Percentiles rank a stretch among this genome's conserved stretches.
Conservation (phyloP, 2,329 filamentous ascomycete species). For the Parastagonospora avenae region DNA sequence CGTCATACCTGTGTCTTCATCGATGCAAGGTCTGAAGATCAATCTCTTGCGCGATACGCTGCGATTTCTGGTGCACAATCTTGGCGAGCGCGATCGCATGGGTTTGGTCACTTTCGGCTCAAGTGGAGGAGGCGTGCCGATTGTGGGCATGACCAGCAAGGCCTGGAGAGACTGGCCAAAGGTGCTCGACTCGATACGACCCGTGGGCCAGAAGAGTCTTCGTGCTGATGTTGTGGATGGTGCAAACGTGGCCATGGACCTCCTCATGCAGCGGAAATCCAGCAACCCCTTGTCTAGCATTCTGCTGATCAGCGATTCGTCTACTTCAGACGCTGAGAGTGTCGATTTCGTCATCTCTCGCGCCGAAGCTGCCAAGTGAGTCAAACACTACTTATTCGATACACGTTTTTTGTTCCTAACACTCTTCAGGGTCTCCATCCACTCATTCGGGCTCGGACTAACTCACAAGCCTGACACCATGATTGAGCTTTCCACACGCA, state of each 20-base stretch:
- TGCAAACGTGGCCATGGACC: constrained; percentile 96
- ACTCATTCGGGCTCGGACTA: constrained; percentile 94
- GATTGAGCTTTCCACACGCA: constrained; percentile 94
- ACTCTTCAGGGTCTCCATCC: constrained; percentile 76
- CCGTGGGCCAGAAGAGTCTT: constrained; percentile 94
- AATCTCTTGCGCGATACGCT: constrained; percentile 89
- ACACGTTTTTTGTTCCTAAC: constrained; percentile 16
- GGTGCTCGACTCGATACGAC: constrained; percentile 83
- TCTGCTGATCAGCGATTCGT: constrained; percentile 95
- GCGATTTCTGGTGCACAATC: constrained; percentile 85
- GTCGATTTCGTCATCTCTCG: constrained; percentile 97
- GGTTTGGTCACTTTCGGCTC: constrained; percentile 96
- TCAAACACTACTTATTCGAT: constrained; percentile 26
- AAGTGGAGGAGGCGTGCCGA: constrained; percentile 86
- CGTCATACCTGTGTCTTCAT: constrained; percentile 95
- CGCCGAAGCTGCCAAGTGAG: constrained; percentile 93
- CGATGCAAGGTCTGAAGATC: constrained; percentile 99
- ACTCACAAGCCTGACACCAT: constrained; percentile 99
- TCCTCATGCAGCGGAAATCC: constrained; percentile 96
- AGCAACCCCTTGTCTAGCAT: constrained; percentile 96
- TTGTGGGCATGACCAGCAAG: constrained; percentile 98
- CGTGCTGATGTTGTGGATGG: constrained; percentile 96
- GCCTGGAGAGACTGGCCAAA: constrained; percentile 90
- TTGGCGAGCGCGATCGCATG: constrained; percentile 95
- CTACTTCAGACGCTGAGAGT: constrained; percentile 89